Evolutionary conservation across 176 grass and related monocot species (phyloP).

Genomic region (Tillandsia fasciculata): DNA sequence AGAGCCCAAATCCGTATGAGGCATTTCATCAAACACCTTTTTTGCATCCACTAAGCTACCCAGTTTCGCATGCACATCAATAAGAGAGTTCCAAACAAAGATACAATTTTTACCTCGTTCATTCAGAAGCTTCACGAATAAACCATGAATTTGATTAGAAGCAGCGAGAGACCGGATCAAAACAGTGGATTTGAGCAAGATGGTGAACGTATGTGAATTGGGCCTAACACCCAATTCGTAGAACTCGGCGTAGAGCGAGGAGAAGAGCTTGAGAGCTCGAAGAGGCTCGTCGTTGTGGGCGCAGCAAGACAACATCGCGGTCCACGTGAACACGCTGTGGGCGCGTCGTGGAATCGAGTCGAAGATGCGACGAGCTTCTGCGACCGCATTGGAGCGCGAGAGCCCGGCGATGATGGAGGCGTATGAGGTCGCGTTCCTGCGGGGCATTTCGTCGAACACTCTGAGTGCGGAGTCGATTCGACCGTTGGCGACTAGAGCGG

Average conservation of each 20-base stretch:
- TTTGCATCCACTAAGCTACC: constrained; percentile 28
- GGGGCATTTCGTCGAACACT: constrained; percentile 39
- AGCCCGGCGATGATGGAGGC: constrained; percentile 41
- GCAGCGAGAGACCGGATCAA: constrained; percentile 16
- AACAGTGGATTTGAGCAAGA: constrained; percentile 37
- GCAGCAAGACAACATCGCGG: constrained; percentile 45
- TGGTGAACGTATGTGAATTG: constrained; percentile 38
- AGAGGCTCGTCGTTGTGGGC: constrained; percentile 28
- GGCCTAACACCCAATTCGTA: constrained; percentile 20
- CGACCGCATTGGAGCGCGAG: constrained; percentile 10
- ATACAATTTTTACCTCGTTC: neutral
- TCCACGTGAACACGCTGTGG: constrained; percentile 49
- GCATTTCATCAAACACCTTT: constrained; percentile 30
- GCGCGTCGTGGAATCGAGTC: constrained; percentile 19
- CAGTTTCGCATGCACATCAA: constrained; percentile 36
- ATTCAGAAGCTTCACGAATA: constrained; percentile 36
- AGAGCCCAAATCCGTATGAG: constrained; percentile 34
- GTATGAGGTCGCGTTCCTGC: constrained; percentile 45
- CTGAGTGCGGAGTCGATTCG: constrained; percentile 18
- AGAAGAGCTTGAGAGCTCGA: constrained; percentile 27
- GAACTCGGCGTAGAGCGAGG: constrained; percentile 28
- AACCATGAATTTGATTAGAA: constrained; percentile 27
- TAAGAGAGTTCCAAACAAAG: constrained; percentile 48
- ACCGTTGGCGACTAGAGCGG: constrained; percentile 26
- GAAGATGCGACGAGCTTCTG: constrained; percentile 28